A percentile compares a stretch with the other conserved stretches of the same genome.
These are phyloP conservation scores for Helicostylum pulchrum DNA, from an alignment of 192 early-diverging fungal species.

Conservation along the genomic window DNA sequence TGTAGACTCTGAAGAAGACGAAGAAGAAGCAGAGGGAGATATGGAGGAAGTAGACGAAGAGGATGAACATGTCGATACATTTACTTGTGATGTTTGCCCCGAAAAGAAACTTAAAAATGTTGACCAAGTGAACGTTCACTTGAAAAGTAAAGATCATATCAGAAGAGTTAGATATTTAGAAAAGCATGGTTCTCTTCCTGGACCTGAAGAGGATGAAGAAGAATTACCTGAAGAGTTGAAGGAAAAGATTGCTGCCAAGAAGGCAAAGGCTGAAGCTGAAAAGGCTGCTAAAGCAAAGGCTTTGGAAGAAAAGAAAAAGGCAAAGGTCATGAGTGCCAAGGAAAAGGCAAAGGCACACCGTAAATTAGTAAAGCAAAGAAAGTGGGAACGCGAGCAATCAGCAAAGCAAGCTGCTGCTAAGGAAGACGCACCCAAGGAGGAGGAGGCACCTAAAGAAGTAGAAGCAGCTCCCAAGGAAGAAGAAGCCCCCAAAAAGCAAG, in stretches of 20 bases:
- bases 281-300: not conserved
- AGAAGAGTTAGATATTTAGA: not conserved
- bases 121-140: conserved; percentile 25
- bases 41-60: conserved; percentile 18
- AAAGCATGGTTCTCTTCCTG: not conserved
- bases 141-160: conserved; percentile 24
- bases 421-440: not conserved
- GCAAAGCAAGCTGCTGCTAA: conserved; percentile 10
- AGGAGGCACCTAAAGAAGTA: not conserved
- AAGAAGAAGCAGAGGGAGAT: not conserved
- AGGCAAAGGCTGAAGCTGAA: not conserved
- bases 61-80: conserved; percentile 11
- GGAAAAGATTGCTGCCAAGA: conserved; percentile 1
- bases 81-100: conserved; percentile 29
- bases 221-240: not conserved
- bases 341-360: conserved; percentile 29
- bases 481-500: too few species aligned
- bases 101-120: conserved; percentile 22
- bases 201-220: conserved; percentile 12
- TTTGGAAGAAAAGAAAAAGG: conserved; percentile 16
- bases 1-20: not conserved
- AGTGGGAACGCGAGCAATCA: conserved; percentile 26
- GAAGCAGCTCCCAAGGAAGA: not conserved
- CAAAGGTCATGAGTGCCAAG: conserved; percentile 12
- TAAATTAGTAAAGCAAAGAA: conserved; percentile 20